Base-by-base conservation (phyloP, 169 alveolate genomes). In the Plasmodium fragile region DNA sequence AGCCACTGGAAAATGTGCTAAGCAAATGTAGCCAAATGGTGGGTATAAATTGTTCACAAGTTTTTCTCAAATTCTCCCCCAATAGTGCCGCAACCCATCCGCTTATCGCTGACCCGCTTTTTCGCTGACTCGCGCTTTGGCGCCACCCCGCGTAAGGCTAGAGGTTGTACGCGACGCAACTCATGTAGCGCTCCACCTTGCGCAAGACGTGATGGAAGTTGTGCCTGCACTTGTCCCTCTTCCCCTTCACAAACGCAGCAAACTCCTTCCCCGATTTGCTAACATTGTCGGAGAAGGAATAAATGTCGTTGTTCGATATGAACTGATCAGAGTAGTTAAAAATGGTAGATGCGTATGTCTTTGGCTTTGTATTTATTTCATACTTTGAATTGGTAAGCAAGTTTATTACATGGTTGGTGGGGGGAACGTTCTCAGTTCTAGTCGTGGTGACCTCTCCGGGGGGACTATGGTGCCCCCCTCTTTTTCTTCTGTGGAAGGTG, bases 171-270 rank as follows among this genome's bases (percentile, higher is more conserved):
- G 93, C 81, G 28, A 87, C 89, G 49, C 93, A 87, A 43, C 78
- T 36, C 93, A 87, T 87, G 45, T 87, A 87, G 65, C 70, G 80
- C 81, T 87, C 93, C 73, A 87, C 89, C 49, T 87, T 87, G 8
- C 89, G 55, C 43, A 87, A 70, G 41, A 41, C 36, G 71, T 87
- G 93, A 59, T 87, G 71, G 70, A 87, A 87, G 39, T 87, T 87
- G 70, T 87, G 93, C 10, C 8, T 28, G 73, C 93, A 87, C 81
- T 77, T 87, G 16, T 77, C 28, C 71, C 45, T 73, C 69, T 87
- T 87, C 16, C 32, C 73, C 32, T 77, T 41, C 4, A 39, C 69
- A 65, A 77, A 22, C 4, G 45, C 65, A 5, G 4, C 41, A 79
- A 53, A 55, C 30, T 75, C 36, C 18, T 55, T 71, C 6, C 41